Evolutionary conservation across 305 asterid genomes (phyloP).

Genomic region (Fraxinus paxiana): DNA sequence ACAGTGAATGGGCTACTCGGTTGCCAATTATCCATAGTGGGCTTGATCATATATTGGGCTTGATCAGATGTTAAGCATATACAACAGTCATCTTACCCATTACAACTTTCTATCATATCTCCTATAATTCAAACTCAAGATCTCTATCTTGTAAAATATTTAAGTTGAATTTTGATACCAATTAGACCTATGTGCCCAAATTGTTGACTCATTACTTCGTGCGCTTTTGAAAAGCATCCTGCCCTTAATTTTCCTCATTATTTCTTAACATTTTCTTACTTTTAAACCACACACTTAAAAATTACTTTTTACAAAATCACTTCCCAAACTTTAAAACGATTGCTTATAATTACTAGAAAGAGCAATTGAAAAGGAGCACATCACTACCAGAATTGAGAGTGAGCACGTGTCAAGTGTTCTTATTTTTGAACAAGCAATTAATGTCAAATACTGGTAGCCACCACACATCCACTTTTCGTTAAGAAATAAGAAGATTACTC

Average conservation of each 20-base stretch:
- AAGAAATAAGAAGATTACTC: neutral
- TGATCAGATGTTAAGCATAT: too few relatives aligned
- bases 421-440: neutral
- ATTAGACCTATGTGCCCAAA: neutral
- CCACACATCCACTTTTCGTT: neutral
- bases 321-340: neutral
- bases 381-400: neutral
- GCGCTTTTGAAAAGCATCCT: neutral
- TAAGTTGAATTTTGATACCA: neutral
- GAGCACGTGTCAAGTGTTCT: neutral
- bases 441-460: neutral
- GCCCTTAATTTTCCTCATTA: neutral
- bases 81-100: neutral
- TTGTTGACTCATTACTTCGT: neutral
- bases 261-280: neutral
- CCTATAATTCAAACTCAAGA: neutral
- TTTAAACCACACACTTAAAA: neutral
- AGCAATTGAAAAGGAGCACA: neutral
- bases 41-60: too few relatives aligned
- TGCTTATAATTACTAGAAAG: slow-evolving; percentile 1
- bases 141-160: neutral
- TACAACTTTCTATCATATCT: neutral
- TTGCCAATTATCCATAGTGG: too few relatives aligned
- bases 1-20: too few relatives aligned
- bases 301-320: neutral